Evolutionary conservation across 2,329 filamentous ascomycete genomes (phyloP).

Genomic region (Trichoderma sp.): DNA sequence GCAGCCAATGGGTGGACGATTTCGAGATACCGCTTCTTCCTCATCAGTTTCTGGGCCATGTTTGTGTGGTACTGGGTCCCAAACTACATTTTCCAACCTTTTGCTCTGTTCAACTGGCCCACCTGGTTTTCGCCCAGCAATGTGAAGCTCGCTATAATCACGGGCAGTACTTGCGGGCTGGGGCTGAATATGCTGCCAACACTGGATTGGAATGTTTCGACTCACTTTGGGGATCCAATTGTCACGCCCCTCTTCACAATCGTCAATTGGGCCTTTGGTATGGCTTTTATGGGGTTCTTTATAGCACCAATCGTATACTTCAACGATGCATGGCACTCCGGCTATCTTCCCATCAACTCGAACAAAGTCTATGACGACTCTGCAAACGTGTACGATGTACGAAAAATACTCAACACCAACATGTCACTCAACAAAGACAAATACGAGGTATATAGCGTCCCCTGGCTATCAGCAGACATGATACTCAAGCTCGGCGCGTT

Average conservation of each 20-base stretch:
- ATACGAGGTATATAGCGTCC: constrained; percentile 54
- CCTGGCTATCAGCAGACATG: constrained; percentile 53
- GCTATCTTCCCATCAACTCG: constrained; percentile 58
- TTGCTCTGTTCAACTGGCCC: constrained; percentile 52
- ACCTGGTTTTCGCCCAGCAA: constrained; percentile 52
- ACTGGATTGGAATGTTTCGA: constrained; percentile 45
- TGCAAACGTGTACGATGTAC: constrained; percentile 52
- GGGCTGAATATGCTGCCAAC: constrained; percentile 44
- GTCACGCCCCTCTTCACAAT: constrained; percentile 36
- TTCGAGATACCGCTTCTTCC: constrained; percentile 45
- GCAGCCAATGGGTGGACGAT: constrained; percentile 31
- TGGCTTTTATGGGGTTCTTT: constrained; percentile 55
- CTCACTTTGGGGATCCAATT: constrained; percentile 36
- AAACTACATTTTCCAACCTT: constrained; percentile 49
- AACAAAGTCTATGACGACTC: constrained; percentile 60
- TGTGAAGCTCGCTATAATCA: constrained; percentile 38
- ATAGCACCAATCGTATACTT: constrained; percentile 52
- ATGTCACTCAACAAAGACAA: constrained; percentile 53
- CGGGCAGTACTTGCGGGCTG: constrained; percentile 41
- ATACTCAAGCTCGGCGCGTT: constrained; percentile 37
- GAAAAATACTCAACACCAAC: constrained; percentile 51
- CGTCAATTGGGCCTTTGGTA: constrained; percentile 34
- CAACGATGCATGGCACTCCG: constrained; percentile 49
- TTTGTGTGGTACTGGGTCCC: constrained; percentile 57
- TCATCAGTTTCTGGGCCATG: constrained; percentile 45